These are phyloP conservation scores for Trypanosoma caninum DNA, from an alignment of 208 protist species.

Conservation along the genomic window DNA sequence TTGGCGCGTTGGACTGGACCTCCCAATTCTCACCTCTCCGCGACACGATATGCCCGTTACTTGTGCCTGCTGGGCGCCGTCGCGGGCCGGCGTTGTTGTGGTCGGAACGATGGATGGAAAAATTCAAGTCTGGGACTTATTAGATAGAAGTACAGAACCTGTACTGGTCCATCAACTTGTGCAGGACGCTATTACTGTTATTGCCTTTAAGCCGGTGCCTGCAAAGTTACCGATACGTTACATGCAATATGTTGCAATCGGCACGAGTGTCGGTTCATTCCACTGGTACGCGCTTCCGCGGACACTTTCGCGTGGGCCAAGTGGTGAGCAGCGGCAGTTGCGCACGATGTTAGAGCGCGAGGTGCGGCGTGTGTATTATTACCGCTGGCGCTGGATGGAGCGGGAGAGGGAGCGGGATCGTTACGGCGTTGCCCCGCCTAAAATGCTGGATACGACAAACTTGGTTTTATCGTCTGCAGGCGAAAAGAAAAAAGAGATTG, in stretches of 20 bases:
- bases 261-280: slow-evolving; percentile 82
- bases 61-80: slow-evolving; percentile 85
- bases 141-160: slow-evolving; percentile 87
- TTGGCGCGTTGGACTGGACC: slow-evolving; percentile 71
- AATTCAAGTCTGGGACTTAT: slow-evolving; percentile 88
- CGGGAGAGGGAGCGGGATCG: slow-evolving; percentile 75
- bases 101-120: slow-evolving; percentile 81
- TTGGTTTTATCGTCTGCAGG: background rate
- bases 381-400: slow-evolving; percentile 77
- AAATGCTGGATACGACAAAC: slow-evolving; percentile 30
- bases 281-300: slow-evolving; percentile 84
- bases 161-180: slow-evolving; percentile 84
- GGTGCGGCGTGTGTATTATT: slow-evolving; percentile 83
- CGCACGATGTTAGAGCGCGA: slow-evolving; percentile 85
- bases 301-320: slow-evolving; percentile 74
- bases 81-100: slow-evolving; percentile 68
- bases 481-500: background rate
- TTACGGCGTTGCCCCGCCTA: slow-evolving; percentile 51
- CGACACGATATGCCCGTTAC: slow-evolving; percentile 49
- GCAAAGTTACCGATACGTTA: slow-evolving; percentile 37
- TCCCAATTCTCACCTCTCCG: slow-evolving; percentile 78
- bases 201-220: slow-evolving; percentile 79
- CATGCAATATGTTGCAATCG: slow-evolving; percentile 84
- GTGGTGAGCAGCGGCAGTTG: slow-evolving; percentile 75
- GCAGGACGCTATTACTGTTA: slow-evolving; percentile 86